A percentile compares a stretch with the other conserved stretches of the same genome.
Conservation (phyloP, 1,284 basidiomycete species). For the Wolfiporia cocos region DNA sequence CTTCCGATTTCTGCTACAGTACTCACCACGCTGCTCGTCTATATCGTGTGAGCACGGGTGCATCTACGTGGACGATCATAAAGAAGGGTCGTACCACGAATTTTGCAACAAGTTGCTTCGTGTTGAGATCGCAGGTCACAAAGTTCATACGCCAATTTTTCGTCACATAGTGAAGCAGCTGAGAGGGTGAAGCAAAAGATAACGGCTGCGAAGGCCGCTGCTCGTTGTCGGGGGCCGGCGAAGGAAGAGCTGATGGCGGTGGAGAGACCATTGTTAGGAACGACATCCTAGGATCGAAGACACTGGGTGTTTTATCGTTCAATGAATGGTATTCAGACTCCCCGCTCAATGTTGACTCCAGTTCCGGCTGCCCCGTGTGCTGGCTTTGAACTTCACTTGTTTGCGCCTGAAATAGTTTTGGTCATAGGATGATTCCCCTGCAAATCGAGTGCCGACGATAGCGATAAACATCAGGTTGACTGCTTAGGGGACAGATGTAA, state of each 20-base stretch:
- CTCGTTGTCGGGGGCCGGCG: conserved; percentile 6
- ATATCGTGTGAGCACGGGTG: conserved; percentile 65
- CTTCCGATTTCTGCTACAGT: background rate
- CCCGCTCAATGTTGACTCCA: background rate
- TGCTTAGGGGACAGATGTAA: too few species aligned
- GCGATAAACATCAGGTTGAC: conserved; percentile 83
- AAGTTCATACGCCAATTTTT: conserved; percentile 77
- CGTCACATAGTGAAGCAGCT: conserved; percentile 76
- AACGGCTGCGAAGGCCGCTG: conserved; percentile 8
- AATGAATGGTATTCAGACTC: conserved; percentile 1
- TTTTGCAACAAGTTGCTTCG: conserved; percentile 51
- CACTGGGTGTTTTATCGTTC: background rate
- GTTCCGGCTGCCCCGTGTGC: background rate
- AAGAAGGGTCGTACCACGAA: conserved; percentile 92
- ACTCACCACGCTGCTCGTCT: conserved; percentile 25
- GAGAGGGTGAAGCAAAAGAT: conserved; percentile 45
- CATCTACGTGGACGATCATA: conserved; percentile 82
- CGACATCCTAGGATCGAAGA: conserved; percentile 14
- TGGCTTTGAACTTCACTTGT: background rate
- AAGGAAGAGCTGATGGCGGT: conserved; percentile 14
- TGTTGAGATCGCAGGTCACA: conserved; percentile 75
- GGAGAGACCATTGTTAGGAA: conserved; percentile 25
- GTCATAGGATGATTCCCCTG: conserved; percentile 90
- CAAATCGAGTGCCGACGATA: conserved; percentile 76
- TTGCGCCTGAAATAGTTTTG: too few species aligned